Percentiles rank a stretch among this genome's conserved stretches.
These are phyloP conservation scores for Phlegmacium glaucopus DNA, from an alignment of 768 basidiomycete genomes.

Conservation along the genomic window DNA sequence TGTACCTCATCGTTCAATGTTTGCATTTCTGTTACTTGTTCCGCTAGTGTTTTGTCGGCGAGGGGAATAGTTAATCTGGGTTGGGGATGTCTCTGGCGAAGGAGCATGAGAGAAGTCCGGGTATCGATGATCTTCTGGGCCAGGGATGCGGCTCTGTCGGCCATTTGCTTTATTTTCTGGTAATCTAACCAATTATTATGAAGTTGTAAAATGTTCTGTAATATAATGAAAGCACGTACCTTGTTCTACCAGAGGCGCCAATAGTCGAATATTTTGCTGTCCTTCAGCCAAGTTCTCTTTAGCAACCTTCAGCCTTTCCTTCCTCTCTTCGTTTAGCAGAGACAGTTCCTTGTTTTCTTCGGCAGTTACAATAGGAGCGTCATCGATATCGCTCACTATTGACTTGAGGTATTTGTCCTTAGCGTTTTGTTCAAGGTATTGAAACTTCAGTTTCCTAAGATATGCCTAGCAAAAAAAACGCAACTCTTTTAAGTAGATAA, in stretches of 20 bases:
- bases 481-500: neutral
- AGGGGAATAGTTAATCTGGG: conserved; percentile 75
- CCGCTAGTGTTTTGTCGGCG: conserved; percentile 70
- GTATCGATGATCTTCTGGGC: conserved; percentile 82
- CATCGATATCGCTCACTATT: conserved; percentile 81
- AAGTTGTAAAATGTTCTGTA: neutral
- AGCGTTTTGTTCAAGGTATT: conserved; percentile 87
- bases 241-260: conserved; percentile 68
- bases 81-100: conserved; percentile 77
- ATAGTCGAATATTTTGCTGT: conserved; percentile 55
- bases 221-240: conserved; percentile 32
- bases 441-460: conserved; percentile 81
- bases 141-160: conserved; percentile 53
- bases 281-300: conserved; percentile 63
- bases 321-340: conserved; percentile 63
- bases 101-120: conserved; percentile 72
- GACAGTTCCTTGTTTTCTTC: conserved; percentile 73
- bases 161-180: conserved; percentile 46
- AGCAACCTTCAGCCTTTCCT: conserved; percentile 58
- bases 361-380: conserved; percentile 75
- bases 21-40: conserved; percentile 81
- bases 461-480: conserved; percentile 42
- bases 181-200: conserved; percentile 45
- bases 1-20: conserved; percentile 65
- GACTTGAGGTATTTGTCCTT: conserved; percentile 86